A percentile compares a stretch with the other conserved stretches of the same genome.
phyloP scores from a whole-genome alignment of 352 stramenopile species.

The Phytophthora tentaculata region DNA sequence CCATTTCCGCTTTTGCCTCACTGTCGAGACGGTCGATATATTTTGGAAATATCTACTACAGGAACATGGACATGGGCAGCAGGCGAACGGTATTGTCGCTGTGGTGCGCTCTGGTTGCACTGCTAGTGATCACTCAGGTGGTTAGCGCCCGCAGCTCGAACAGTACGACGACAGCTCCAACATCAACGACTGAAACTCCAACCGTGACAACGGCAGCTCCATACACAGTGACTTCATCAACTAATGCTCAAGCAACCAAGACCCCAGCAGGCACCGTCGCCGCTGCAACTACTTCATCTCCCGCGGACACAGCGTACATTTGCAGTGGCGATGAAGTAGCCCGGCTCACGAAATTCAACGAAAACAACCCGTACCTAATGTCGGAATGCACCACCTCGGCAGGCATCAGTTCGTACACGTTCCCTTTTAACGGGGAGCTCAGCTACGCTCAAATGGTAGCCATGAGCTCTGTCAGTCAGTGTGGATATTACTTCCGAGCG shows the following conservation, averaged over 20 bases:
- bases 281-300: neutral
- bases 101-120: slow-evolving; percentile 14
- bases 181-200: slow-evolving; percentile 23
- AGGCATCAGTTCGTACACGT: slow-evolving; percentile 34
- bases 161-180: slow-evolving; percentile 23
- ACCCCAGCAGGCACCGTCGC: slow-evolving; percentile 25
- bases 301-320: slow-evolving; percentile 32
- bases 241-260: slow-evolving; percentile 9
- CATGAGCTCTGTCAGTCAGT: slow-evolving; percentile 31
- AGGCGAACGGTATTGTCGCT: slow-evolving; percentile 11
- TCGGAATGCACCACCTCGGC: slow-evolving; percentile 26
- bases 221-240: slow-evolving; percentile 14
- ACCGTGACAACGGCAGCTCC: slow-evolving; percentile 17
- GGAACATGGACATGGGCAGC: slow-evolving; percentile 8
- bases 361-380: slow-evolving; percentile 39
- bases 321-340: slow-evolving; percentile 40
- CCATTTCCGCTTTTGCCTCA: slow-evolving; percentile 29
- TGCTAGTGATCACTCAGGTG: slow-evolving; percentile 4
- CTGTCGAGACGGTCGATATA: slow-evolving; percentile 4
- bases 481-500: slow-evolving; percentile 36
- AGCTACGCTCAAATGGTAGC: slow-evolving; percentile 39
- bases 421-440: slow-evolving; percentile 41
- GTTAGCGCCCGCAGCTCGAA: slow-evolving; percentile 12
- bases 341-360: slow-evolving; percentile 33
- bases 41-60: slow-evolving; percentile 1